phyloP scores from a whole-genome alignment of 1,284 basidiomycete species.

The Marasmius sp. region DNA sequence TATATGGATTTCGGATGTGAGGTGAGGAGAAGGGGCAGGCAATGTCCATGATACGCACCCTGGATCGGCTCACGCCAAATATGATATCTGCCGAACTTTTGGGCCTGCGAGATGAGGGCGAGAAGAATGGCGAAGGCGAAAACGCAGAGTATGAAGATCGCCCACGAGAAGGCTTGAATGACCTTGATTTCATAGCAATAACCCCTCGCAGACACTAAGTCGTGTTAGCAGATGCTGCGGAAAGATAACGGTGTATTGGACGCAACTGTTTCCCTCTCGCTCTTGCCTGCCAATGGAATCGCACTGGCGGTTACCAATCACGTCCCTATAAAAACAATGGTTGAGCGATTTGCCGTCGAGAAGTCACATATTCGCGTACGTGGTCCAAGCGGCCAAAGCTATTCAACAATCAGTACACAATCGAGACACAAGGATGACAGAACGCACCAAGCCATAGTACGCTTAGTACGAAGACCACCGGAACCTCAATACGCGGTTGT shows the following conservation, averaged over 20 bases:
- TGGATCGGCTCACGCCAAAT: slow-evolving; percentile 45
- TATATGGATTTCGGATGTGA: slow-evolving; percentile 14
- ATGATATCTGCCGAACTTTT: slow-evolving; percentile 37
- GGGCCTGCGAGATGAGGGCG: slow-evolving; percentile 37
- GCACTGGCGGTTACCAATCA: slow-evolving; percentile 67
- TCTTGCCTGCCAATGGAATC: slow-evolving; percentile 51
- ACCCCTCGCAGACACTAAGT: slow-evolving; percentile 50
- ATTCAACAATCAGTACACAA: slow-evolving; percentile 8
- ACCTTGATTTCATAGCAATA: slow-evolving; percentile 80
- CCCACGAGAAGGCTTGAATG: slow-evolving; percentile 77
- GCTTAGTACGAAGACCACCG: slow-evolving; percentile 53
- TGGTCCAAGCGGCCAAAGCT: slow-evolving; percentile 76
- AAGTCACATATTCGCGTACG: slow-evolving; percentile 47
- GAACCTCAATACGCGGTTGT: slow-evolving; percentile 60
- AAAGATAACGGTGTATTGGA: slow-evolving; percentile 5
- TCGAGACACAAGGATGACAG: not conserved
- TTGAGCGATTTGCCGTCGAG: slow-evolving; percentile 6
- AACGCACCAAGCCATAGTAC: slow-evolving; percentile 67
- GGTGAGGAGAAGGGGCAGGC: not conserved
- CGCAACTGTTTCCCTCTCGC: slow-evolving; percentile 56
- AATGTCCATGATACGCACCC: slow-evolving; percentile 28
- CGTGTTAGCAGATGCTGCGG: slow-evolving; percentile 5
- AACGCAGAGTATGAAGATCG: slow-evolving; percentile 58
- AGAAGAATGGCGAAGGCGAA: slow-evolving; percentile 40
- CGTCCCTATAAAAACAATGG: slow-evolving; percentile 47